phyloP scores from a whole-genome alignment of 2,329 filamentous ascomycete genomes.

The Hansfordia pulvinata region DNA sequence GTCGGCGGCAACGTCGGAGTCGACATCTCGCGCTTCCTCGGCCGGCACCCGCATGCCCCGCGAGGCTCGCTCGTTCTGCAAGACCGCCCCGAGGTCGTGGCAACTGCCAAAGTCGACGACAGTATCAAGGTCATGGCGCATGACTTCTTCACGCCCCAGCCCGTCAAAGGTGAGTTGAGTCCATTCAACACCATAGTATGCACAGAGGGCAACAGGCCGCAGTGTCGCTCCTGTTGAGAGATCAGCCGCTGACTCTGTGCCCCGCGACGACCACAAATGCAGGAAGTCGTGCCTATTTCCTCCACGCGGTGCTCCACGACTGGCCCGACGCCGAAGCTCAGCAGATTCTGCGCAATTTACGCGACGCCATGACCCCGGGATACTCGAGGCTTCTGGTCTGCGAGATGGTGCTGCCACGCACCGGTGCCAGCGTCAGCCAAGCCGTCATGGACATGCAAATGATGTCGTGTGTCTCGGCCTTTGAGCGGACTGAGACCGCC shows the following conservation, averaged over 20 bases:
- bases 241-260: too few relatives aligned
- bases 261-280: too few relatives aligned
- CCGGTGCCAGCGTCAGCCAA: slow-evolving; percentile 10
- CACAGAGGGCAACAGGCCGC: too few relatives aligned
- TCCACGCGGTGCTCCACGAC: slow-evolving; percentile 22
- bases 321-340: slow-evolving; percentile 19
- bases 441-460: slow-evolving; percentile 17
- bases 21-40: slow-evolving; percentile 17
- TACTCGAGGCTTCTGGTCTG: slow-evolving; percentile 17
- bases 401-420: slow-evolving; percentile 15
- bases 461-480: slow-evolving; percentile 13
- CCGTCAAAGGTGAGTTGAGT: slow-evolving; percentile 12
- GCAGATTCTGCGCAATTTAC: slow-evolving; percentile 16
- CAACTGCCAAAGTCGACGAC: slow-evolving; percentile 9
- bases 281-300: slow-evolving; percentile 18
- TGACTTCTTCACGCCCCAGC: slow-evolving; percentile 12
- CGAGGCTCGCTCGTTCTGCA: slow-evolving; percentile 19
- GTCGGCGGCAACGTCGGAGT: slow-evolving; percentile 23
- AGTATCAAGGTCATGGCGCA: slow-evolving; percentile 8
- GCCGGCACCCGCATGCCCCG: slow-evolving; percentile 17
- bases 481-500: slow-evolving; percentile 15
- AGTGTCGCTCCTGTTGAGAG: too few relatives aligned
- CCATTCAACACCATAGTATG: too few relatives aligned
- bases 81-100: slow-evolving; percentile 22
- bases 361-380: slow-evolving; percentile 15